Evolutionary conservation across 441 rosid genomes (phyloP).

Genomic region (Raphanus hybrid): DNA sequence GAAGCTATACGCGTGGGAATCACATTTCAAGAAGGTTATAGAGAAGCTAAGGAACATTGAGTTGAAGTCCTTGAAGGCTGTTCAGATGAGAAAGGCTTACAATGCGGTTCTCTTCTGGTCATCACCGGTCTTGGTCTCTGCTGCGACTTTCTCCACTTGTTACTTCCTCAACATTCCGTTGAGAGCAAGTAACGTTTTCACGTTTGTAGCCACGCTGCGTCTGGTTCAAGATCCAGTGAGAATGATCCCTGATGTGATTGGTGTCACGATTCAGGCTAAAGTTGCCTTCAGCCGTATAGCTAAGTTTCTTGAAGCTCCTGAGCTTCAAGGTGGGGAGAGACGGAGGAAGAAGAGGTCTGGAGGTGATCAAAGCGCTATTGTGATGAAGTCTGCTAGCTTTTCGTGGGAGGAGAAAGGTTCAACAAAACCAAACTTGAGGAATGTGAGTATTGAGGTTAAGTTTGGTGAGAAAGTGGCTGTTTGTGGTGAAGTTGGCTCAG

Average conservation of each 20-base stretch:
- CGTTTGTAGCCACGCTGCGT: slow-evolving; percentile 86
- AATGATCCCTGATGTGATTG: slow-evolving; percentile 88
- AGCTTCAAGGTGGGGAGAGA: slow-evolving; percentile 63
- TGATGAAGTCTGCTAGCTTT: slow-evolving; percentile 65
- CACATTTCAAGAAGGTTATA: slow-evolving; percentile 78
- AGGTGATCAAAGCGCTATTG: slow-evolving; percentile 40
- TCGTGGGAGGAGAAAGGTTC: slow-evolving; percentile 77
- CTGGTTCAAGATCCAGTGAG: slow-evolving; percentile 91
- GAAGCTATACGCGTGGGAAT: slow-evolving; percentile 95
- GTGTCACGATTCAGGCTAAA: slow-evolving; percentile 86
- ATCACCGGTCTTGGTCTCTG: slow-evolving; percentile 84
- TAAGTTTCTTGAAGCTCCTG: slow-evolving; percentile 88
- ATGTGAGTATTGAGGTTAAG: slow-evolving; percentile 61
- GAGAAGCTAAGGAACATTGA: slow-evolving; percentile 72
- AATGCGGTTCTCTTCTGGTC: slow-evolving; percentile 80
- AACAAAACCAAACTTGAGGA: slow-evolving; percentile 63
- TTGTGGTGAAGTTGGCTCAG: slow-evolving; percentile 99
- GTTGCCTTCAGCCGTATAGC: slow-evolving; percentile 83
- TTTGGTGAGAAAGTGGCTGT: slow-evolving; percentile 82
- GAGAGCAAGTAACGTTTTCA: slow-evolving; percentile 87
- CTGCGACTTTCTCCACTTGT: slow-evolving; percentile 88
- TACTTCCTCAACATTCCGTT: slow-evolving; percentile 78
- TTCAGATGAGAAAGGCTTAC: slow-evolving; percentile 73
- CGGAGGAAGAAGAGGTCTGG: slow-evolving; percentile 47
- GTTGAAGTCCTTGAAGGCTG: slow-evolving; percentile 74